These are phyloP conservation scores for Citrus maxima DNA, from an alignment of 345 rosid species.

Conservation along the genomic window DNA sequence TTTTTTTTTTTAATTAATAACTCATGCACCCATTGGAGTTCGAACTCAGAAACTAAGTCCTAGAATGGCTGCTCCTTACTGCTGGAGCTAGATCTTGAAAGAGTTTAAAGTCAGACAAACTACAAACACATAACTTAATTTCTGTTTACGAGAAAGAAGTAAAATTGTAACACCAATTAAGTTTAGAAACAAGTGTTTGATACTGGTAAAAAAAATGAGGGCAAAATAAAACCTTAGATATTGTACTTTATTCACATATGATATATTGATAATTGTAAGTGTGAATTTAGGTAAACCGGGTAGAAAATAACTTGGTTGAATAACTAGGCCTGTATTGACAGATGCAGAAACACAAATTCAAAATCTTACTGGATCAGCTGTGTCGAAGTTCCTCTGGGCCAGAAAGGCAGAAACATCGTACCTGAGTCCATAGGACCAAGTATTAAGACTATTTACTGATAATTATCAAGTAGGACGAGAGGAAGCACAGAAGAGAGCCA, in stretches of 20 bases:
- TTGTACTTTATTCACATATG: background rate
- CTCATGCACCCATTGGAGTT: too few species aligned
- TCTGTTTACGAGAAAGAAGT: background rate
- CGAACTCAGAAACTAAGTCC: too few species aligned
- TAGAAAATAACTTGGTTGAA: background rate
- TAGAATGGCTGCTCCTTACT: too few species aligned
- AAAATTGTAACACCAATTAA: background rate
- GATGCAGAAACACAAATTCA: background rate
- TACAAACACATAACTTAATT: background rate
- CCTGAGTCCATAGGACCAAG: constrained; percentile 40
- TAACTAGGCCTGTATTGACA: background rate
- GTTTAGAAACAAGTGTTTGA: background rate
- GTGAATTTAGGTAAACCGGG: background rate
- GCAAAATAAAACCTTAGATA: background rate
- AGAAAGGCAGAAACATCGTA: constrained; percentile 79
- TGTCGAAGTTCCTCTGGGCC: constrained; percentile 69
- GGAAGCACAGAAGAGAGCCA: constrained; percentile 11
- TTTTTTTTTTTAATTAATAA: too few species aligned
- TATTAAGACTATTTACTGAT: background rate
- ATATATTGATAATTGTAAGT: background rate
- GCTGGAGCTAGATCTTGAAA: background rate
- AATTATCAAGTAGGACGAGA: constrained; percentile 1
- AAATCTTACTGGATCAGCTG: constrained; percentile 63
- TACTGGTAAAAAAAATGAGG: background rate
- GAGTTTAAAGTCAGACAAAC: background rate